A percentile compares a stretch with the other conserved stretches of the same genome.
These are phyloP conservation scores for Eucalyptus caleyi DNA, from an alignment of 345 rosid species.

Conservation along the genomic window DNA sequence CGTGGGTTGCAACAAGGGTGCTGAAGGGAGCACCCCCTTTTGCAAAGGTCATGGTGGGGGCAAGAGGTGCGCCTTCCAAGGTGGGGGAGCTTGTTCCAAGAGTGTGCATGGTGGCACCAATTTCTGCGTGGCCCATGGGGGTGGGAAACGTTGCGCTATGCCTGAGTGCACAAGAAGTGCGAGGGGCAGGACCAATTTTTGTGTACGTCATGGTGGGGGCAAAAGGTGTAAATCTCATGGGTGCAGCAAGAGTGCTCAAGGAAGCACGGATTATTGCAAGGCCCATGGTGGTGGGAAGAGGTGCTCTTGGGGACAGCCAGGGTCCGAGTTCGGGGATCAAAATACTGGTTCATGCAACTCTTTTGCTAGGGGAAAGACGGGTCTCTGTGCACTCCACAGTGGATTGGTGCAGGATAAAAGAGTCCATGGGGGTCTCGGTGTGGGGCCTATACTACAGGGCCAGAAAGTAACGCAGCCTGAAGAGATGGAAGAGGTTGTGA, in stretches of 20 bases:
- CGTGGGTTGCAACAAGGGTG: slow-evolving; percentile 79
- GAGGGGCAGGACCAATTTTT: slow-evolving; percentile 86
- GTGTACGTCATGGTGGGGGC: slow-evolving; percentile 99
- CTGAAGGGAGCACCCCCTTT: slow-evolving; percentile 95
- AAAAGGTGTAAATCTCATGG: slow-evolving; percentile 83
- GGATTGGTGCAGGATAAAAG: slow-evolving; percentile 73
- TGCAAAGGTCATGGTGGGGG: slow-evolving; percentile 99
- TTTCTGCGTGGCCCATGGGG: slow-evolving; percentile 97
- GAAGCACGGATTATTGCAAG: slow-evolving; percentile 93
- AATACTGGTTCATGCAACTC: slow-evolving; percentile 64
- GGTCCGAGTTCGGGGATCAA: slow-evolving; percentile 48
- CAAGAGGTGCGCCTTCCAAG: slow-evolving; percentile 82
- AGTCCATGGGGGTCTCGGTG: slow-evolving; percentile 68
- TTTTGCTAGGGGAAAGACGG: slow-evolving; percentile 79
- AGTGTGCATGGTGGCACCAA: slow-evolving; percentile 99
- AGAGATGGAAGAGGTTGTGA: slow-evolving; percentile 35
- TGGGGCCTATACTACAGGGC: slow-evolving; percentile 45
- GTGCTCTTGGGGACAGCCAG: slow-evolving; percentile 91
- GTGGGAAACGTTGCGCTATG: slow-evolving; percentile 91
- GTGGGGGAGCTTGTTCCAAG: slow-evolving; percentile 71
- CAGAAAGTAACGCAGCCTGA: slow-evolving; percentile 20
- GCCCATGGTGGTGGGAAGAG: slow-evolving; percentile 98
- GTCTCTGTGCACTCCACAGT: slow-evolving; percentile 83
- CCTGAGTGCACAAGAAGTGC: slow-evolving; percentile 94
- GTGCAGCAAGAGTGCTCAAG: slow-evolving; percentile 96